These are phyloP conservation scores for Psilocybe cubensis DNA, from an alignment of 768 basidiomycete genomes.

Conservation along the genomic window DNA sequence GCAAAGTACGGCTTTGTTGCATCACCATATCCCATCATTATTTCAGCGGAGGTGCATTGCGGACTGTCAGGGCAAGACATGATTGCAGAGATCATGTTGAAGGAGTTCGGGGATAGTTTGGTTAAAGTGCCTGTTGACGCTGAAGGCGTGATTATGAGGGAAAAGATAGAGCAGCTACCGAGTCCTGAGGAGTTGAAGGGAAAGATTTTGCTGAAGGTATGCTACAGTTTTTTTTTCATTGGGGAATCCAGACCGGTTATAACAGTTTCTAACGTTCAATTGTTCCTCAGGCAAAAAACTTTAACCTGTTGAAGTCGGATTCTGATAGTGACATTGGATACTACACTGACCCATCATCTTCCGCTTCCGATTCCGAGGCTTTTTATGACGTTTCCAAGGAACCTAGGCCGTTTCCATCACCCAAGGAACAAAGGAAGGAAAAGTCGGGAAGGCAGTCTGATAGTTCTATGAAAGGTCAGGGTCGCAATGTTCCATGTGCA, in stretches of 20 bases:
- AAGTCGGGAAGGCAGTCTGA: slow-evolving; percentile 26
- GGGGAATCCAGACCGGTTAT: neutral
- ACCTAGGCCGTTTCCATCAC: neutral
- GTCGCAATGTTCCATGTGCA: neutral
- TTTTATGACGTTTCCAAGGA: slow-evolving; percentile 24
- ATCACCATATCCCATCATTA: slow-evolving; percentile 94
- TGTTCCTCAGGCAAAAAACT: slow-evolving; percentile 69
- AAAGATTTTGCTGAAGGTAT: slow-evolving; percentile 79
- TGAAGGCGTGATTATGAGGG: slow-evolving; percentile 39
- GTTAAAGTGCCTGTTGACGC: slow-evolving; percentile 31
- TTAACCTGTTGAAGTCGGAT: slow-evolving; percentile 46
- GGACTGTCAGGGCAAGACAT: slow-evolving; percentile 57
- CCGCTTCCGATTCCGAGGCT: slow-evolving; percentile 43
- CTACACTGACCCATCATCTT: slow-evolving; percentile 28
- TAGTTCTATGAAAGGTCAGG: slow-evolving; percentile 34
- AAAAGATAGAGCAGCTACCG: slow-evolving; percentile 62
- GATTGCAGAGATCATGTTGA: slow-evolving; percentile 49
- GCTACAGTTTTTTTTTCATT: neutral
- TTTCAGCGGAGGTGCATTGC: slow-evolving; percentile 97
- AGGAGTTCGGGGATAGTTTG: slow-evolving; percentile 50
- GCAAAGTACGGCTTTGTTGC: slow-evolving; percentile 92
- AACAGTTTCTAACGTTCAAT: neutral
- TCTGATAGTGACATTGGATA: slow-evolving; percentile 26
- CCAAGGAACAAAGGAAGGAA: neutral
- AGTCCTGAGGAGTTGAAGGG: slow-evolving; percentile 88